Base-by-base conservation (phyloP, 2,329 filamentous ascomycete species). In the Madurella mycetomatis region DNA sequence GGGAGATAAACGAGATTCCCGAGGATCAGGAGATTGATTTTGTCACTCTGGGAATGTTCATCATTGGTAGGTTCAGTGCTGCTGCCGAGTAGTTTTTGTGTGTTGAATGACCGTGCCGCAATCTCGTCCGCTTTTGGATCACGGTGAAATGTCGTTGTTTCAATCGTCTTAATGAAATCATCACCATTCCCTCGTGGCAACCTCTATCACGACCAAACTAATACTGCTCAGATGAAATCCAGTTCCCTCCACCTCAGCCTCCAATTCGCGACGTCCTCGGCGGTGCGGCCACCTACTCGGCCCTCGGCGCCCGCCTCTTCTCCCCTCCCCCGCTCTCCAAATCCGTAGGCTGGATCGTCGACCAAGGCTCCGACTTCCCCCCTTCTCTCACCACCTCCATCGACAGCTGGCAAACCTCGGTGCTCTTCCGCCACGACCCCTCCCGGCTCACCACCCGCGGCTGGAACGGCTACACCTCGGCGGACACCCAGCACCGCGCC, bases 281-380 rank as follows among this genome's bases (percentile, higher is more conserved):
- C 49, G 94, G 94, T 19, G 94, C 88, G 30, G 94, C 92, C 25
- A 82, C 91, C 2, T 97, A 89, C 69, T 86, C 88, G 9, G 90
- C 91, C 8, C 76, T 97, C 7, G 94, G 94, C 17, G 94, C 94
- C 16, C 88, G 94, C 32, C 77, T 99, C 47, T 87, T 96, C 68
- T 92, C 90, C 4, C 88, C 90, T 2, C 73, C 78, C 32, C 78
- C 84, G 2, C 63, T 77, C 44, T 88, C 90, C 18, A 77, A 75
- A 39, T 78, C 81, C 2, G 83, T 97, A 5, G 90, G 90, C 59
- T 97, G 92, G 92, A 86, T 97, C 58, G 83, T 97, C 42, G 92
- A 99, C 70, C 82, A 85, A 64, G 94, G 94, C 31, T 86, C 83
- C 15, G 94, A 97, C 71, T 97, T 97, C 62, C 92, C 92, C 0